Conservation (phyloP, 345 rosid genomes). For the Lepidium africanum region DNA sequence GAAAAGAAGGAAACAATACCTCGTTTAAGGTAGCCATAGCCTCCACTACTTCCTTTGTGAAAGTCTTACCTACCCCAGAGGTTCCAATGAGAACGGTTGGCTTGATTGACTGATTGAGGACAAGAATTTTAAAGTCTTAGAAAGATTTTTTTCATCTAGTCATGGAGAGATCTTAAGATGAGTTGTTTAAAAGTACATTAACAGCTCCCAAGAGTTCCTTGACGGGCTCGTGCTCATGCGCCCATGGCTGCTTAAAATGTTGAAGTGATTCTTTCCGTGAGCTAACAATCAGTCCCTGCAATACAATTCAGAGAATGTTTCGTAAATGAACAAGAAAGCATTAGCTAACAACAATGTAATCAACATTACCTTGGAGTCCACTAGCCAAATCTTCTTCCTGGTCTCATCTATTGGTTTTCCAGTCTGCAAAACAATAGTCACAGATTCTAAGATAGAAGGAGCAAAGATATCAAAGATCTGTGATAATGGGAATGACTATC, state of each 20-base stretch:
- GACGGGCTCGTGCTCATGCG: constrained; percentile 77
- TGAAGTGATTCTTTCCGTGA: constrained; percentile 77
- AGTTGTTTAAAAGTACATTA: constrained; percentile 51
- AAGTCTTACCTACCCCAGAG: constrained; percentile 87
- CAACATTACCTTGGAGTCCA: constrained; percentile 79
- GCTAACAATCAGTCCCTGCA: constrained; percentile 74
- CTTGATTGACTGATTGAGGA: constrained; percentile 57
- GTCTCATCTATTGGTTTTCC: constrained; percentile 59
- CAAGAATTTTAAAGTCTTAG: background rate
- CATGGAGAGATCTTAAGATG: background rate
- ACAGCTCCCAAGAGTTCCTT: constrained; percentile 63
- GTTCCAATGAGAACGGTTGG: constrained; percentile 92
- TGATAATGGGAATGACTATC: background rate
- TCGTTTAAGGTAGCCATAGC: constrained; percentile 75
- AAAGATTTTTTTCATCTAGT: background rate
- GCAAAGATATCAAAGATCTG: background rate
- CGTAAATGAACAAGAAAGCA: background rate
- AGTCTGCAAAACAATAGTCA: constrained; percentile 35
- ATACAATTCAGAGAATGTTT: background rate
- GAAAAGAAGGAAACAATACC: constrained; percentile 31
- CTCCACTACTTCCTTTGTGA: constrained; percentile 86
- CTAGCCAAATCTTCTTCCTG: constrained; percentile 91
- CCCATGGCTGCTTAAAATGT: constrained; percentile 95
- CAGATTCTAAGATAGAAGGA: background rate
- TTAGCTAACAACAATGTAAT: background rate